Evolutionary conservation across 306 rosid genomes (phyloP), one percentile per base, ranked within the genome.

Genomic region (Elaeagnus macrophylla): DNA sequence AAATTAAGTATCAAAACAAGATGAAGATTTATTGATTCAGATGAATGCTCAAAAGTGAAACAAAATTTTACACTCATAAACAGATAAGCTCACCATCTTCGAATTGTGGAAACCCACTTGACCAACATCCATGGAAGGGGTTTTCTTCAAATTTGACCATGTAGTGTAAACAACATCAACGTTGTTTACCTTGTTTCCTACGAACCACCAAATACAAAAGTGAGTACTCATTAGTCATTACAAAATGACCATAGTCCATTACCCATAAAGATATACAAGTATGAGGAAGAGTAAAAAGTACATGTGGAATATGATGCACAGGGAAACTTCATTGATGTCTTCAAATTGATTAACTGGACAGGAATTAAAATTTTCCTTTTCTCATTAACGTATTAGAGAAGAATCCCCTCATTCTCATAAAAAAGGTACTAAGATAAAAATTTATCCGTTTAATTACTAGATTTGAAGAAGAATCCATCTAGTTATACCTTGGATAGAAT

Each of bases 41-140:
- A 54, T 15, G 39, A n/a, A 66, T 52, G 10, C 54, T 53, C 51
- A 20, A 37, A 81, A 39, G 12, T 53, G 16, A 35, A 66, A 17
- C 40, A 60, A 37, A 32, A 45, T 48, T 37, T 40, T 39, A 52
- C 40, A 12, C 47, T 38, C 42, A 55, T 35, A 51, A 2, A 58
- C 48, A 59, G 48, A 47, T 58, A 57, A 40, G 53, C 67, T 62
- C 64, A 90, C 97, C 84, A 70, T 83, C 78, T 86, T 90, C 7
- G 91, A 5, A 70, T 75, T 81, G 74, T 90, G 67, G 68, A 90
- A 90, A 57, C 97, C 95, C 81, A 90, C 91, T 90, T 90, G 97
- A 49, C 97, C 97, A 77, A 83, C 95, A 25, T 90, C 97, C 97
- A 90, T 90, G 8, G 97, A 86, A 40, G 95, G 81, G 51, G 94